These are phyloP conservation scores for Melanogaster broomeanus DNA, from an alignment of 768 basidiomycete genomes.

Conservation along the genomic window DNA sequence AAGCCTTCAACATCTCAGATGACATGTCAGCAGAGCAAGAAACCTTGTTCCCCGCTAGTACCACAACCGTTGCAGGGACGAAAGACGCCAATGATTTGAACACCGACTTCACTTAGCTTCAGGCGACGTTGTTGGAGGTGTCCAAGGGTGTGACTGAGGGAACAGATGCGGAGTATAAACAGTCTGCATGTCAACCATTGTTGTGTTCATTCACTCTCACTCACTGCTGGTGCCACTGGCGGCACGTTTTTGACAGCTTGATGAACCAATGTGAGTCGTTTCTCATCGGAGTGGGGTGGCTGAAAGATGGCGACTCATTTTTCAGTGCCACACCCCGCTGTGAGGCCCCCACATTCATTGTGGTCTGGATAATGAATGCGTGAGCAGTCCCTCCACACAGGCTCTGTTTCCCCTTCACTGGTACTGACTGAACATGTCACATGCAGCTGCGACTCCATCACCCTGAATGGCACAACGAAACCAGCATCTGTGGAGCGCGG, in stretches of 20 bases:
- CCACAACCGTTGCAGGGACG: no score
- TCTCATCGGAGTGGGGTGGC: slow-evolving; percentile 11
- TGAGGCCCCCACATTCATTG: slow-evolving; percentile 23
- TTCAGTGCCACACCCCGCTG: slow-evolving; percentile 15
- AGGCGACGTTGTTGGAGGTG: slow-evolving; percentile 17
- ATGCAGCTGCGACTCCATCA: slow-evolving; percentile 29
- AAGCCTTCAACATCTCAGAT: neutral
- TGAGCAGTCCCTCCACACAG: slow-evolving; percentile 8
- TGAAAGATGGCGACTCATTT: slow-evolving; percentile 13
- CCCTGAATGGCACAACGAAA: slow-evolving; percentile 23
- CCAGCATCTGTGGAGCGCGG: slow-evolving; percentile 2
- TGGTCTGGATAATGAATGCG: slow-evolving; percentile 32
- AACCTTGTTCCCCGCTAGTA: neutral
- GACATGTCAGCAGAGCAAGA: neutral
- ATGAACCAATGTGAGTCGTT: slow-evolving; percentile 19
- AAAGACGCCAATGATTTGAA: neutral
- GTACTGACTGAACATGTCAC: neutral
- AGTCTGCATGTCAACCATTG: slow-evolving; percentile 19
- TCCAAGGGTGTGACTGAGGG: slow-evolving; percentile 35
- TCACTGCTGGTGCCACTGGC: no score
- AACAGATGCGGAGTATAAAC: slow-evolving; percentile 30
- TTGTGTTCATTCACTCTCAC: neutral
- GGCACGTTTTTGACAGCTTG: slow-evolving; percentile 15
- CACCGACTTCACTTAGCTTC: neutral
- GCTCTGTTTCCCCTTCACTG: neutral